Evolutionary conservation across 2,329 filamentous ascomycete species (phyloP).

Genomic region (Hirsutella thompsonii): DNA sequence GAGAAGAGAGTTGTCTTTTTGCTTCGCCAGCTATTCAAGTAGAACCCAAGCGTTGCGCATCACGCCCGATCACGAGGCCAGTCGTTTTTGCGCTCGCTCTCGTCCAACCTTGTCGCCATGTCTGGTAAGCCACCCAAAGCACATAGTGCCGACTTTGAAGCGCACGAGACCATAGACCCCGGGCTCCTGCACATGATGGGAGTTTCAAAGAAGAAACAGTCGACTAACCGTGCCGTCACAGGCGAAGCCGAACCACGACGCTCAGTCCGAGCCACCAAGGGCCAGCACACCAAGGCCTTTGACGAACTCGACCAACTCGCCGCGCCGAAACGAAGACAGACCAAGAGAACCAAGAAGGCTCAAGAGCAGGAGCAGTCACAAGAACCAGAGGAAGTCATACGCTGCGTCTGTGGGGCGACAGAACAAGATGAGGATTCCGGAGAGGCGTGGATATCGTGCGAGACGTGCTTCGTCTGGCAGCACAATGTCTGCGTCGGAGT

Average conservation of each 20-base stretch:
- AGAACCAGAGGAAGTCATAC: conserved; percentile 63
- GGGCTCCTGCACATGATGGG: neutral
- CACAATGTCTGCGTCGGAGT: conserved; percentile 94
- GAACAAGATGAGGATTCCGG: conserved; percentile 76
- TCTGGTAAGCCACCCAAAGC: conserved; percentile 18
- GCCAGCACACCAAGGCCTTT: conserved; percentile 81
- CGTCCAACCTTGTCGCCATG: conserved; percentile 10
- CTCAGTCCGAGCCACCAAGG: conserved; percentile 92
- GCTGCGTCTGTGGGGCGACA: conserved; percentile 84
- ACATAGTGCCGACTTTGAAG: neutral
- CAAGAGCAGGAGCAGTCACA: conserved; percentile 41
- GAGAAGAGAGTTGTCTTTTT: conserved; percentile 11
- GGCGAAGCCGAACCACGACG: conserved; percentile 67
- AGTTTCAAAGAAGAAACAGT: conserved; percentile 2
- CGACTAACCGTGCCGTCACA: conserved; percentile 9
- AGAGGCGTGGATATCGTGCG: conserved; percentile 92
- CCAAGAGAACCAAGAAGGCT: conserved; percentile 44
- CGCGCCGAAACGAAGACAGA: conserved; percentile 38
- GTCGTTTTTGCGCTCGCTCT: conserved; percentile 2
- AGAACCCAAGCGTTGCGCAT: conserved; percentile 15
- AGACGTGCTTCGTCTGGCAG: conserved; percentile 87
- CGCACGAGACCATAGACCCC: neutral
- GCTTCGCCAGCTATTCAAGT: conserved; percentile 7
- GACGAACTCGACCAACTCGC: conserved; percentile 56
- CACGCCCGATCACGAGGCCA: conserved; percentile 8